Evolutionary conservation across 2,329 filamentous ascomycete genomes (phyloP).

Genomic region (Parascedosporium putredinis): DNA sequence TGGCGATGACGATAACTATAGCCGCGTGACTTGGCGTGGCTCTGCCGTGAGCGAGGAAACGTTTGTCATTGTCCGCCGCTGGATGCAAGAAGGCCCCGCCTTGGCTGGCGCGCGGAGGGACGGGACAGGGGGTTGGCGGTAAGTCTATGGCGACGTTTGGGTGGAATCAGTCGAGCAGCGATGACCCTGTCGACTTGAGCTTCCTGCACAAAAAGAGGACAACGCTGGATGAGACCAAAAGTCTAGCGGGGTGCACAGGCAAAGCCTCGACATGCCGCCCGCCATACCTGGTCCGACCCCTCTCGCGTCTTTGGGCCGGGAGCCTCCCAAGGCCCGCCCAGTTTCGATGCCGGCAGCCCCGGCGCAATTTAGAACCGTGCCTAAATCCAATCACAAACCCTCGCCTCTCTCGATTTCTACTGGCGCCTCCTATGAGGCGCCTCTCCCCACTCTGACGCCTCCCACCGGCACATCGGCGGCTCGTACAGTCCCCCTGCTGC

Average conservation of each 20-base stretch:
- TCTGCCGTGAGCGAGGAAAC: constrained; percentile 43
- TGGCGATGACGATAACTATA: constrained; percentile 50
- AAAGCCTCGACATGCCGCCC: background rate
- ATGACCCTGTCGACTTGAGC: constrained; percentile 13
- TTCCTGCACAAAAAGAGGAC: constrained; percentile 10
- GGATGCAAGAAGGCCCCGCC: constrained; percentile 54
- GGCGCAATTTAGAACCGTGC: background rate
- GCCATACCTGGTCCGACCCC: background rate
- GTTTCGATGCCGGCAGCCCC: constrained; percentile 6
- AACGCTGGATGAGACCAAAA: constrained; percentile 25
- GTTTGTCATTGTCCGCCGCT: constrained; percentile 48
- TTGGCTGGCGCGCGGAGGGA: constrained; percentile 24
- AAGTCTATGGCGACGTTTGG: constrained; percentile 16
- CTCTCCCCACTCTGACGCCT: background rate
- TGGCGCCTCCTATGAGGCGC: background rate
- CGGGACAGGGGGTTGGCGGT: constrained; percentile 43
- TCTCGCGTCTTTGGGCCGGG: constrained; percentile 14
- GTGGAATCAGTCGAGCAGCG: constrained; percentile 12
- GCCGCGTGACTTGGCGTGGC: constrained; percentile 45
- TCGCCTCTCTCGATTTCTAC: background rate
- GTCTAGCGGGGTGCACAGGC: constrained; percentile 3
- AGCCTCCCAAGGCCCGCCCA: background rate
- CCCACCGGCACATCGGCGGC: background rate
- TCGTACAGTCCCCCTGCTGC: background rate
- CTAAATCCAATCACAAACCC: constrained; percentile 3